phyloP scores from a whole-genome alignment of 1,284 basidiomycete species.

The Rhodotorula sp. region DNA sequence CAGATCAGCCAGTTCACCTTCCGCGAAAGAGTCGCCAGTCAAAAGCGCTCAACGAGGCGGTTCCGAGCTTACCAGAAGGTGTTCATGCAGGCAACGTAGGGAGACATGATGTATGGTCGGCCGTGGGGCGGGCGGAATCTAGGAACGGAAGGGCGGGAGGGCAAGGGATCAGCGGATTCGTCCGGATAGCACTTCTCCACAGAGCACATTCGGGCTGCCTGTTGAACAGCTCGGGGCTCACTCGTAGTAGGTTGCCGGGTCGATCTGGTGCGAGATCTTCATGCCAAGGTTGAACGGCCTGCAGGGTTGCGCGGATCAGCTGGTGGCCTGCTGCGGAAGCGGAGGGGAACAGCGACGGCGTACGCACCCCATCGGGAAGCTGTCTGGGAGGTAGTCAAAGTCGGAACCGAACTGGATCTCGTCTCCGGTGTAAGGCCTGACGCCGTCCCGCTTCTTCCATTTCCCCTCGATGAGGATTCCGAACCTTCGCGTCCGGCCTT shows the following conservation, averaged over 20 bases:
- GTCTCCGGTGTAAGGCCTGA: constrained; percentile 42
- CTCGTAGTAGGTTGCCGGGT: constrained; percentile 48
- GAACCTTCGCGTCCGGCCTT: constrained; percentile 49
- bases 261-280: constrained; percentile 50
- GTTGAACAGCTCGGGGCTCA: constrained; percentile 44
- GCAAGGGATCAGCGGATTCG: too few species aligned
- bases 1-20: background rate
- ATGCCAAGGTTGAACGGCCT: constrained; percentile 51
- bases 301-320: constrained; percentile 16
- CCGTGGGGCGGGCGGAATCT: constrained; percentile 48
- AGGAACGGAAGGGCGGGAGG: background rate
- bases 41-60: too few species aligned
- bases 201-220: constrained; percentile 49
- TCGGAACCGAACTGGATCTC: constrained; percentile 45
- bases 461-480: constrained; percentile 53
- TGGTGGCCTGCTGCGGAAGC: background rate
- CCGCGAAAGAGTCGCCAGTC: background rate
- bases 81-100: constrained; percentile 52
- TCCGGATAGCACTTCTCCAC: constrained; percentile 41
- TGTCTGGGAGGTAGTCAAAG: constrained; percentile 39
- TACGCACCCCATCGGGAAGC: constrained; percentile 19
- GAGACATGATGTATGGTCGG: constrained; percentile 53
- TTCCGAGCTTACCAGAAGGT: constrained; percentile 39
- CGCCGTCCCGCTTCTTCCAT: constrained; percentile 46
- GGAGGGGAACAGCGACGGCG: background rate